A percentile compares a stretch with the other conserved stretches of the same genome.
Conservation (phyloP, 2,329 filamentous ascomycete species). For the Huntiella moniliformis region DNA sequence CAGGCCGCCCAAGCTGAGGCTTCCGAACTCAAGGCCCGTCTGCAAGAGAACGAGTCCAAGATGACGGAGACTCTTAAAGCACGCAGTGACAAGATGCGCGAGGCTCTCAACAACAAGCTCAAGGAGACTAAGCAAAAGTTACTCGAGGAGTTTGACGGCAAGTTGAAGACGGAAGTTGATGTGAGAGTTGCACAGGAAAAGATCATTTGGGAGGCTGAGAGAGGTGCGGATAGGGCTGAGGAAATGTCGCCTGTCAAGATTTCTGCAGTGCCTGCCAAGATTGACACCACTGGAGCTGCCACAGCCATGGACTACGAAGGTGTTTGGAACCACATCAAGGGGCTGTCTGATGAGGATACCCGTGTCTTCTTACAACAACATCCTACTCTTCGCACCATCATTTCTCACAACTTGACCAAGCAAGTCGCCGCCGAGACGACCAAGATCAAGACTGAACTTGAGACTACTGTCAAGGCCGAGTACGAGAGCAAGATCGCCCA, state of each 20-base stretch:
- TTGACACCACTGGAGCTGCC: constrained; percentile 16
- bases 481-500: constrained; percentile 34
- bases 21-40: constrained; percentile 44
- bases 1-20: constrained; percentile 41
- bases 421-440: constrained; percentile 48
- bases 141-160: constrained; percentile 26
- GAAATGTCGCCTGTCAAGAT: constrained; percentile 13
- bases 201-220: constrained; percentile 41
- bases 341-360: constrained; percentile 30
- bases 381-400: constrained; percentile 36
- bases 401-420: constrained; percentile 46
- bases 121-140: constrained; percentile 40
- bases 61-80: constrained; percentile 42
- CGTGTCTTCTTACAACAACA: constrained; percentile 39
- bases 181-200: constrained; percentile 39
- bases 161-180: constrained; percentile 33
- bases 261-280: constrained; percentile 21
- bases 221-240: constrained; percentile 16
- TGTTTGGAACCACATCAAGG: constrained; percentile 8
- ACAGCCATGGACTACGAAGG: constrained; percentile 15
- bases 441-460: constrained; percentile 36
- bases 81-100: constrained; percentile 51
- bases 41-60: constrained; percentile 43
- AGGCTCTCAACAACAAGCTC: constrained; percentile 49
- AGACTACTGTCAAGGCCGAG: constrained; percentile 27